These are phyloP conservation scores for Triticum dicoccoides DNA, from an alignment of 176 grass and related monocot genomes.

Conservation along the genomic window DNA sequence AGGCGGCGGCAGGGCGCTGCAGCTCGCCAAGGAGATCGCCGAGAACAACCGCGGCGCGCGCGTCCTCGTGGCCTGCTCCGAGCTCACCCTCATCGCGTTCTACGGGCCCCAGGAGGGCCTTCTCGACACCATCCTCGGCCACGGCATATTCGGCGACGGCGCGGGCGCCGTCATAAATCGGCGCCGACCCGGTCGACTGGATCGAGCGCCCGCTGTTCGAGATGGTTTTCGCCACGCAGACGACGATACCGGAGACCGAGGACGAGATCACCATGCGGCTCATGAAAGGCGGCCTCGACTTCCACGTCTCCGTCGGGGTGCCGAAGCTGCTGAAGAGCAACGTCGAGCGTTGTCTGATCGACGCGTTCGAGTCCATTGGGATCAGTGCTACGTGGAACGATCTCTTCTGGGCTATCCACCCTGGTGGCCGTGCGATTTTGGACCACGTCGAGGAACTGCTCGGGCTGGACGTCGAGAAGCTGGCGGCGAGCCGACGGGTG, in stretches of 20 bases:
- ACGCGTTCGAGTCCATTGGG: neutral
- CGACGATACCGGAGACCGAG: neutral
- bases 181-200: neutral
- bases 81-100: slow-evolving; percentile 1
- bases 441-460: neutral
- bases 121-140: slow-evolving; percentile 5
- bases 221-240: neutral
- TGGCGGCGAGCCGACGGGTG: neutral
- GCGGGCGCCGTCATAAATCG: neutral
- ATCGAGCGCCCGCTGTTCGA: neutral
- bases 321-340: neutral
- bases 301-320: slow-evolving; percentile 1
- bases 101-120: neutral
- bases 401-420: neutral
- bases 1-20: neutral
- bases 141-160: neutral
- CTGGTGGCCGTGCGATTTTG: neutral
- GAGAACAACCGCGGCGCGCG: slow-evolving; percentile 16
- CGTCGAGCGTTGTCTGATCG: neutral
- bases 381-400: neutral
- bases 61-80: slow-evolving; percentile 9
- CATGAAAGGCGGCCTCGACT: slow-evolving; percentile 8
- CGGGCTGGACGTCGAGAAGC: neutral
- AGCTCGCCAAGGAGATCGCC: slow-evolving; percentile 6
- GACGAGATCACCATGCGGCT: neutral